These are phyloP conservation scores for Oryza punctata DNA, from an alignment of 176 grass and related monocot genomes.

Conservation along the genomic window DNA sequence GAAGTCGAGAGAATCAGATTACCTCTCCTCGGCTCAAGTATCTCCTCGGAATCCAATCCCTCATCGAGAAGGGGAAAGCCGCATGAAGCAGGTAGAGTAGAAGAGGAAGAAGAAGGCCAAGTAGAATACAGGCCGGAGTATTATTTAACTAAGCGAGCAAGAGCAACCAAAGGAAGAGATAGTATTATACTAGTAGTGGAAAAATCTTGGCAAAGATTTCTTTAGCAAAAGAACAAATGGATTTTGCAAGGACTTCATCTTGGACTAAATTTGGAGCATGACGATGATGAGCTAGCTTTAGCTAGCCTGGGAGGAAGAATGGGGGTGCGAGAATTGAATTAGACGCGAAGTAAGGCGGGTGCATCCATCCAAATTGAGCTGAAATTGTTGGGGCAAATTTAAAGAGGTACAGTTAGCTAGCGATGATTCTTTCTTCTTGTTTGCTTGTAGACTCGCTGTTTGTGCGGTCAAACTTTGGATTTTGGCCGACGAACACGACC, in stretches of 20 bases:
- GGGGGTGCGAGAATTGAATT: not conserved
- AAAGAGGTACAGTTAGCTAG: too few species aligned
- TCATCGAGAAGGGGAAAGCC: not conserved
- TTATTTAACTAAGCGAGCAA: constrained; percentile 2
- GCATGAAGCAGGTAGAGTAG: not conserved
- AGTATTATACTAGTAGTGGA: not conserved
- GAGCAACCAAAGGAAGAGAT: not conserved
- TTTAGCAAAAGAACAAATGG: not conserved
- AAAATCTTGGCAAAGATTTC: not conserved
- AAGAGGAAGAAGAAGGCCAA: not conserved
- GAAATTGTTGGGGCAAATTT: not conserved
- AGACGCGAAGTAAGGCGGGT: not conserved
- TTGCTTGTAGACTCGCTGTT: not conserved
- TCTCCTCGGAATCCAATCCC: not conserved
- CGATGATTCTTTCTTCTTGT: not conserved
- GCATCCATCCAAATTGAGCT: not conserved
- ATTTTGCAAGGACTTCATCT: not conserved
- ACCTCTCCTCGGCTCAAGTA: not conserved
- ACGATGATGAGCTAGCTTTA: not conserved
- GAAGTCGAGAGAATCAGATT: not conserved
- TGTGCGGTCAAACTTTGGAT: constrained; percentile 3
- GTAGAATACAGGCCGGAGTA: not conserved
- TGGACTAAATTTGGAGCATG: not conserved
- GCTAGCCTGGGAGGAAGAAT: not conserved
- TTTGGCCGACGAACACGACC: not conserved